phyloP scores from a whole-genome alignment of 169 alveolate species.

The Plasmodium billcollinsi region DNA sequence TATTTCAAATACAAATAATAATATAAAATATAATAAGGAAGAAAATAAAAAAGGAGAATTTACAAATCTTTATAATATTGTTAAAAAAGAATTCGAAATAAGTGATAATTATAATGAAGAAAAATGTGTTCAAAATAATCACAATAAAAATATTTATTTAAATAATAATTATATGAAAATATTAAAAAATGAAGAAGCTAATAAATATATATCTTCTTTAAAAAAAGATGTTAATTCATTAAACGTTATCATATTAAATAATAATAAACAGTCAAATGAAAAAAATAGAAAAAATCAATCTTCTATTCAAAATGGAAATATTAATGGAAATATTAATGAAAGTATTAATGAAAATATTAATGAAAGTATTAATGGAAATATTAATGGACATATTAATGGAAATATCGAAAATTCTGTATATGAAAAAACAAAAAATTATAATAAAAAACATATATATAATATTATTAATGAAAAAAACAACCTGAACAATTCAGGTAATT shows the following conservation, averaged over 20 bases:
- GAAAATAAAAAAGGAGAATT: not conserved
- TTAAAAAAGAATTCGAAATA: not conserved
- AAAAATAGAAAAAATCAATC: not conserved
- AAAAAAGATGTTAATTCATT: slow-evolving; percentile 25
- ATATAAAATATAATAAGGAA: no score
- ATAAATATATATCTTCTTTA: slow-evolving; percentile 25
- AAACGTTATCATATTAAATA: slow-evolving; percentile 31
- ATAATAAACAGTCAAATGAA: not conserved
- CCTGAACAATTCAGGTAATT: not conserved
- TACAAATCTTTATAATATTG: not conserved
- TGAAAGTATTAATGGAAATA: not conserved
- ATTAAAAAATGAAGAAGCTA: slow-evolving; percentile 36
- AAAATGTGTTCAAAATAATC: not conserved
- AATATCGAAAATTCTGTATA: not conserved
- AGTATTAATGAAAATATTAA: not conserved
- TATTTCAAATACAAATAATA: no score
- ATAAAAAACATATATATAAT: not conserved
- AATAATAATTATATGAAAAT: slow-evolving; percentile 42
- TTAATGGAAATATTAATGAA: not conserved
- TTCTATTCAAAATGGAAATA: no score
- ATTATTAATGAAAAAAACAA: not conserved
- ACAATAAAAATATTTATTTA: slow-evolving; percentile 34
- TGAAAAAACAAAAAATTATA: not conserved
- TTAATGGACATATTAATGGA: slow-evolving; percentile 1
- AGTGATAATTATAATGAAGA: not conserved